Conservation (phyloP, 2,329 filamentous ascomycete genomes). For the Laburnicola sp. region DNA sequence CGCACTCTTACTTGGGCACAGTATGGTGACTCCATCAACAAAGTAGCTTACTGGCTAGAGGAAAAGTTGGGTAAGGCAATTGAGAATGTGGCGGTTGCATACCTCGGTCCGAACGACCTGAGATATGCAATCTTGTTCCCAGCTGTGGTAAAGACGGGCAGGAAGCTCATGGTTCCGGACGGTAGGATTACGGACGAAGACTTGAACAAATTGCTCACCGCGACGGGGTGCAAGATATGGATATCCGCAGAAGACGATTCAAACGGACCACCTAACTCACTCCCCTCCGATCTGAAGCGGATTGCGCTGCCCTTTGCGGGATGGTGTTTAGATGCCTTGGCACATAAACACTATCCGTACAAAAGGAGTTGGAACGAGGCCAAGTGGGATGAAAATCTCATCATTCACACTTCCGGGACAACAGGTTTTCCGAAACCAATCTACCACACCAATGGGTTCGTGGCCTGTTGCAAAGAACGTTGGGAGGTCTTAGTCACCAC, state of each 20-base stretch:
- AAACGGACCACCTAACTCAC: background rate
- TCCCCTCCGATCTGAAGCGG: background rate
- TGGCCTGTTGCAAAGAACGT: background rate
- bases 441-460: constrained; percentile 17
- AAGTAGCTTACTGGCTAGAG: constrained; percentile 23
- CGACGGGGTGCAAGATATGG: constrained; percentile 17
- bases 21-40: constrained; percentile 18
- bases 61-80: constrained; percentile 14
- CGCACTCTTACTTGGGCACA: constrained; percentile 18
- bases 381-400: constrained; percentile 16
- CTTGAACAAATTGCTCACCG: constrained; percentile 8
- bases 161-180: constrained; percentile 19
- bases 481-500: constrained; percentile 16
- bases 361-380: constrained; percentile 19
- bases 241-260: constrained; percentile 16
- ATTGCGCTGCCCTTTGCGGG: constrained; percentile 12
- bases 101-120: constrained; percentile 19
- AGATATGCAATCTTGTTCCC: constrained; percentile 19
- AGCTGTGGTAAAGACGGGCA: constrained; percentile 18
- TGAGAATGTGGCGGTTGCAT: constrained; percentile 16
- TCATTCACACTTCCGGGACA: constrained; percentile 26
- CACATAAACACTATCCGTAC: constrained; percentile 14
- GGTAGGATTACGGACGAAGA: constrained; percentile 17
- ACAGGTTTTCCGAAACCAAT: constrained; percentile 22
- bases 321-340: constrained; percentile 13